Conservation (phyloP, 352 stramenopile genomes). For the Pythium angustatum region DNA sequence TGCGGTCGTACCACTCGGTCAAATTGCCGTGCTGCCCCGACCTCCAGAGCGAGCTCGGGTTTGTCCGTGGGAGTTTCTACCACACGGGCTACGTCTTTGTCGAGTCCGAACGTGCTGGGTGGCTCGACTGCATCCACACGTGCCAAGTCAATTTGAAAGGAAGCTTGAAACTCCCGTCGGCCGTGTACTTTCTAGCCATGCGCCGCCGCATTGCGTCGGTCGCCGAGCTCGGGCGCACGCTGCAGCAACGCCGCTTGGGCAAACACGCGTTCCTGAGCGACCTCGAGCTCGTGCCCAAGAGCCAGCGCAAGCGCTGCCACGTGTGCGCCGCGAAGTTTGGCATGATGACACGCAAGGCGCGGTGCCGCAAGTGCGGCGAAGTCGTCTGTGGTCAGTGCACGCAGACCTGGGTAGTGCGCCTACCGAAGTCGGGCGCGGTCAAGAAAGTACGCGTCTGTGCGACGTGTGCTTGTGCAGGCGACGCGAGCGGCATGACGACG, state of each 20-base stretch:
- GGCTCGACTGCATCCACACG: slow-evolving; percentile 65
- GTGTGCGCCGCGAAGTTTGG: slow-evolving; percentile 62
- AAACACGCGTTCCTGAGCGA: slow-evolving; percentile 61
- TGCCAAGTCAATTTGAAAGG: slow-evolving; percentile 70
- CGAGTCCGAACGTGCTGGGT: slow-evolving; percentile 59
- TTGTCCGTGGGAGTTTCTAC: slow-evolving; percentile 71
- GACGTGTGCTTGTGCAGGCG: slow-evolving; percentile 43
- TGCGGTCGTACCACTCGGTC: slow-evolving; percentile 70
- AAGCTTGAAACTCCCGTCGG: slow-evolving; percentile 42
- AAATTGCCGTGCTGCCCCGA: slow-evolving; percentile 66
- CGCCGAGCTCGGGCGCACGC: slow-evolving; percentile 46
- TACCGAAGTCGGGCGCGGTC: slow-evolving; percentile 43
- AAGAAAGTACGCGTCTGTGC: slow-evolving; percentile 65
- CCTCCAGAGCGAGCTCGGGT: slow-evolving; percentile 41
- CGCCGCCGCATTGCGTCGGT: slow-evolving; percentile 56
- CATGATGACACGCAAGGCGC: slow-evolving; percentile 58
- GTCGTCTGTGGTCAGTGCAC: slow-evolving; percentile 68
- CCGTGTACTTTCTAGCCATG: slow-evolving; percentile 52
- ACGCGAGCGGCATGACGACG: slow-evolving; percentile 6
- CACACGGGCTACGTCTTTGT: slow-evolving; percentile 75
- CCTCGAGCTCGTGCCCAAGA: slow-evolving; percentile 66
- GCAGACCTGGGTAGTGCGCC: slow-evolving; percentile 53
- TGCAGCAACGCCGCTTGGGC: slow-evolving; percentile 54
- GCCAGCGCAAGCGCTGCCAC: slow-evolving; percentile 52
- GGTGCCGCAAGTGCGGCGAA: slow-evolving; percentile 74